Conservation (phyloP, 495 filamentous ascomycete genomes). For the Neurospora terricola region DNA sequence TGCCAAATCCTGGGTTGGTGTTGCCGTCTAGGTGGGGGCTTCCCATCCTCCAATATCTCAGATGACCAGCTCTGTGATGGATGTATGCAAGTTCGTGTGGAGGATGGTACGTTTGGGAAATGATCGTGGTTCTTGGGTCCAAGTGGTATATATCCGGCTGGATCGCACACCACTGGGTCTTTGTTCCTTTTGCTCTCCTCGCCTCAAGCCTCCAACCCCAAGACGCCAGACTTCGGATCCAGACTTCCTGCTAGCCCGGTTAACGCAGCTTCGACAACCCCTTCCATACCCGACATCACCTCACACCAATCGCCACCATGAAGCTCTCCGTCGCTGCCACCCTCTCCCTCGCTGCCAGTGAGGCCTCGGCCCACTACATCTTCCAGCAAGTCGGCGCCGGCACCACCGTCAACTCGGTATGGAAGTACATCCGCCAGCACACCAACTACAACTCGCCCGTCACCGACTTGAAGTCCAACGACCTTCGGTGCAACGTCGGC, state of each 20-base stretch:
- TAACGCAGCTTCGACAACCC: neutral
- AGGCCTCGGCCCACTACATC: slow-evolving; percentile 38
- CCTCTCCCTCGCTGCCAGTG: slow-evolving; percentile 24
- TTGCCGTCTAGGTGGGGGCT: neutral
- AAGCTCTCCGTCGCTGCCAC: slow-evolving; percentile 27
- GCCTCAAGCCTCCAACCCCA: neutral
- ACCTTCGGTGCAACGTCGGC: slow-evolving; percentile 52
- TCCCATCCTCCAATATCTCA: neutral
- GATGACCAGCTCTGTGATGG: neutral
- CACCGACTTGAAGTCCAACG: slow-evolving; percentile 40
- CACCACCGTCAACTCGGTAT: slow-evolving; percentile 30
- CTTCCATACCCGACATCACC: neutral
- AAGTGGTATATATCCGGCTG: neutral
- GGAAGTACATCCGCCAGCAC: slow-evolving; percentile 45
- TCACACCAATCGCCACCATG: slow-evolving; percentile 16
- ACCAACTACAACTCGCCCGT: slow-evolving; percentile 53
- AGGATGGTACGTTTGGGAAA: neutral
- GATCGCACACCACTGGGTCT: neutral
- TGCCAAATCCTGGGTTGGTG: neutral
- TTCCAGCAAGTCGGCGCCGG: slow-evolving; percentile 41
- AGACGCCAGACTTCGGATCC: neutral
- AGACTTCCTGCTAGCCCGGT: neutral
- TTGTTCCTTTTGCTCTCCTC: neutral
- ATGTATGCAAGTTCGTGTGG: neutral
- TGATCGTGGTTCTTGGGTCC: neutral